Evolutionary conservation across 805 yeast species (phyloP), one percentile per base, ranked within the genome.

Genomic region (Yarrowia osloensis): DNA sequence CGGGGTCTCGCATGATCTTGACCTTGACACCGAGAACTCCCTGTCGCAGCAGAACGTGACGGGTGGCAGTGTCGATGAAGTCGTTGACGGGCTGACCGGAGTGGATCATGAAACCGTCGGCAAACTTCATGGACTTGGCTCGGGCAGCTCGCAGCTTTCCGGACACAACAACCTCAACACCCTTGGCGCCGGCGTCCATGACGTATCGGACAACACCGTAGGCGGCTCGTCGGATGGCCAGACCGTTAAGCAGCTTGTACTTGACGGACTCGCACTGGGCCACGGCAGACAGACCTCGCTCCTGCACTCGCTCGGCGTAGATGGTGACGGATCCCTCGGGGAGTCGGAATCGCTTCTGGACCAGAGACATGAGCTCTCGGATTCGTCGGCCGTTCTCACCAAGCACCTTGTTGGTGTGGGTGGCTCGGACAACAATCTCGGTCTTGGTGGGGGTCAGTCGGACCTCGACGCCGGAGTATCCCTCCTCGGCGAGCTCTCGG

Each of bases 31-130:
- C 99, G 81, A 95, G 88, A 74, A 95, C 98, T 91, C 99, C 99
- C 86, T 95, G 98, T 88, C 98, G 93, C 87, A 95, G 89, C 82
- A 95, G 87, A 78, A 94, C 98, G 94, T 95, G 98, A 86, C 99
- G 93, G 82, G 97, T 93, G 77, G 99, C 99, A 81, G 88, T 84
- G 84, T 95, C 99, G 81, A 95, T 95, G 89, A 95, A 95, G 81
- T 95, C 99, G 77, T 86, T 88, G 82, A 94, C 95, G 85, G 99
- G 99, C 87, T 95, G 99, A 91, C 99, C 99, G 79, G 98, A 92
- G 95, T 95, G 99, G 88, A 95, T 95, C 95, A 95, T 91, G 97
- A 95, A 95, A 88, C 99, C 99, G 82, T 94, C 98, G 81, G 95
- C 89, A 89, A 94, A 95, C 86, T 95, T 95, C 97, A 95, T 96